Conservation (phyloP, 768 basidiomycete species). For the Kwoniella europaea region DNA sequence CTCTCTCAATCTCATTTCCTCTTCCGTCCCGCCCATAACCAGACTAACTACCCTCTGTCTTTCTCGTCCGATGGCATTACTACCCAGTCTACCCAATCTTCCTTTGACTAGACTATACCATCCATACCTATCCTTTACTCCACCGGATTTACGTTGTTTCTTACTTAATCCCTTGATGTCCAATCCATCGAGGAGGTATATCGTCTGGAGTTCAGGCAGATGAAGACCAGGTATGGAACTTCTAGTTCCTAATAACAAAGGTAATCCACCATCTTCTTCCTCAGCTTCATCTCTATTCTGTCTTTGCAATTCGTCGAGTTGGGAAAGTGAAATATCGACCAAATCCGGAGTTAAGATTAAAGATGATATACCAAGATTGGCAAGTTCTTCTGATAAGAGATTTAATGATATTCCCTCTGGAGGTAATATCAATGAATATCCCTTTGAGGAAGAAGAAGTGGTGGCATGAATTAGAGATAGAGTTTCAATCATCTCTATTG, state of each 20-base stretch:
- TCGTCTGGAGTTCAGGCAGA: constrained; percentile 20
- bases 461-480: constrained; percentile 25
- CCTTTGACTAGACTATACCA: constrained; percentile 25
- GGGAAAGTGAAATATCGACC: not conserved
- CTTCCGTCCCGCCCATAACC: constrained; percentile 26
- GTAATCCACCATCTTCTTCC: not conserved
- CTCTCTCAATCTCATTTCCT: constrained; percentile 26
- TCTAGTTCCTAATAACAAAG: constrained; percentile 19
- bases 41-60: constrained; percentile 25
- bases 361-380: constrained; percentile 16
- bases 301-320: not conserved
- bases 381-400: constrained; percentile 8
- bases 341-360: constrained; percentile 13
- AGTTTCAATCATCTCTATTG: constrained; percentile 21
- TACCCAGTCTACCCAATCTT: constrained; percentile 29
- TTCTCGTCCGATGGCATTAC: not conserved
- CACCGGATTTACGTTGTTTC: constrained; percentile 15
- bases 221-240: constrained; percentile 26
- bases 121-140: constrained; percentile 10
- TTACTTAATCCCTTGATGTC: constrained; percentile 15
- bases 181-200: constrained; percentile 31
- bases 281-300: not conserved
- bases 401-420: constrained; percentile 28
- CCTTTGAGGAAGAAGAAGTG: constrained; percentile 18
- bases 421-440: constrained; percentile 16